These are phyloP conservation scores for Pleurozium schreberi DNA, from an alignment of 225 moss, liverwort and hornwort genomes.

Conservation along the genomic window DNA sequence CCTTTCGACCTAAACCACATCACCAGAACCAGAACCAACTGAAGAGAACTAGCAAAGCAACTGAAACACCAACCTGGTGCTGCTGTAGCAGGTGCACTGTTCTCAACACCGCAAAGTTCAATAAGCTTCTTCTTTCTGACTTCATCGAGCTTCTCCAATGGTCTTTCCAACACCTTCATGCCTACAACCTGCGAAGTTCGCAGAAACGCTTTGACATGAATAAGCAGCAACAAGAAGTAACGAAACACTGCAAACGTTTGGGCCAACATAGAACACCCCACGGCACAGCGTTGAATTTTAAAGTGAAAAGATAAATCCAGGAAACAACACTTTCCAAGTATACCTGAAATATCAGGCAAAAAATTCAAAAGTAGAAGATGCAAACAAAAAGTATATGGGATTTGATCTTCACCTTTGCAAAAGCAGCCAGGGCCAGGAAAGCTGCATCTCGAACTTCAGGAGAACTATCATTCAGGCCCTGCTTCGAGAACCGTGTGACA, in stretches of 20 bases:
- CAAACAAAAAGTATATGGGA: background rate
- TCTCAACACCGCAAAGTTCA: constrained; percentile 68
- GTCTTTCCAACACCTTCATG: constrained; percentile 86
- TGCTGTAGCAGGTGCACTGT: constrained; percentile 12
- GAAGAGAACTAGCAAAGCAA: background rate
- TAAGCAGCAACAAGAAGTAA: background rate
- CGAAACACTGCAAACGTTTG: background rate
- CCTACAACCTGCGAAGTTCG: constrained; percentile 47
- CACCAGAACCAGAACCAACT: background rate
- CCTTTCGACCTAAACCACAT: background rate
- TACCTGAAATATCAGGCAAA: background rate
- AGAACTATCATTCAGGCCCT: constrained; percentile 83
- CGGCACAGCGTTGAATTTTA: background rate
- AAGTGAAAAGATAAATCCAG: background rate
- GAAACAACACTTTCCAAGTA: background rate
- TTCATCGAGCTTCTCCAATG: constrained; percentile 89
- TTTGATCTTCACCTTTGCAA: constrained; percentile 45
- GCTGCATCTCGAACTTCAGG: constrained; percentile 96
- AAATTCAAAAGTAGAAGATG: background rate
- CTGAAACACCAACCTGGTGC: constrained; percentile 23
- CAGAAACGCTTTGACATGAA: background rate
- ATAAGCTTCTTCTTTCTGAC: constrained; percentile 83
- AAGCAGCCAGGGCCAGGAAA: constrained; percentile 75
- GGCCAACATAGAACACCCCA: background rate
- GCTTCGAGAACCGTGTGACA: constrained; percentile 8